Percentiles rank a stretch among this genome's conserved stretches.
Evolutionary conservation across 495 filamentous ascomycete species (phyloP).

Genomic region (Astrothelium macrocarpum): DNA sequence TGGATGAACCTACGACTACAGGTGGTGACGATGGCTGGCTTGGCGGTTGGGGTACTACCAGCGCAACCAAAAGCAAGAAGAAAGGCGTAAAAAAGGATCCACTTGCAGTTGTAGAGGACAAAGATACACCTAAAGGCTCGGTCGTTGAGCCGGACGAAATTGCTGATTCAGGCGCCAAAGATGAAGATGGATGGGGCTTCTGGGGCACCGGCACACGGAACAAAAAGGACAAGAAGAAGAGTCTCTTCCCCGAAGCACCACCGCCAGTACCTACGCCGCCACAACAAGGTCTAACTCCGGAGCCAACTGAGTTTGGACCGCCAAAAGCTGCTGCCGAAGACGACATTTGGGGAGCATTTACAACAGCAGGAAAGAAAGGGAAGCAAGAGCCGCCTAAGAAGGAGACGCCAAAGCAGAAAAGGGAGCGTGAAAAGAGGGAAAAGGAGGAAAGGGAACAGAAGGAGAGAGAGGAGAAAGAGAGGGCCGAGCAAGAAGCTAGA

Average conservation of each 20-base stretch:
- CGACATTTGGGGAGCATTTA: slow-evolving; percentile 10
- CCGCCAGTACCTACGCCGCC: slow-evolving; percentile 29
- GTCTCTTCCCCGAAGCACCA: slow-evolving; percentile 14
- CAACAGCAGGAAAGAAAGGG: slow-evolving; percentile 14
- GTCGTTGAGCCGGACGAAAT: slow-evolving; percentile 19
- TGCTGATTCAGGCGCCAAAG: slow-evolving; percentile 20
- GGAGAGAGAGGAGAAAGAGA: slow-evolving; percentile 5
- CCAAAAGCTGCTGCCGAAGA: slow-evolving; percentile 22
- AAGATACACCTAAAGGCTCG: slow-evolving; percentile 12
- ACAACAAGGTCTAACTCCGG: slow-evolving; percentile 15
- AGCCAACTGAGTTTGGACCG: slow-evolving; percentile 14
- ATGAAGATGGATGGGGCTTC: slow-evolving; percentile 14
- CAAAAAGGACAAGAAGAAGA: slow-evolving; percentile 29
- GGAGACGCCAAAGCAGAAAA: slow-evolving; percentile 25
- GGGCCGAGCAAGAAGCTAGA: slow-evolving; percentile 3
- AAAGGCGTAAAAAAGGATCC: slow-evolving; percentile 25
- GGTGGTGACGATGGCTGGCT: slow-evolving; percentile 26
- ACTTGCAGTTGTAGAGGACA: slow-evolving; percentile 16
- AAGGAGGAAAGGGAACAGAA: slow-evolving; percentile 10
- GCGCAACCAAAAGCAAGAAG: slow-evolving; percentile 35
- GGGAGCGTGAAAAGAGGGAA: slow-evolving; percentile 5
- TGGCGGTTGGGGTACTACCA: slow-evolving; percentile 16
- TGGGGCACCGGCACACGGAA: slow-evolving; percentile 10
- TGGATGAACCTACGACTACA: slow-evolving; percentile 29
- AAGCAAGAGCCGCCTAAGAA: slow-evolving; percentile 24